Base-by-base conservation (phyloP, 345 rosid genomes). In the Rhodamnia argentea region DNA sequence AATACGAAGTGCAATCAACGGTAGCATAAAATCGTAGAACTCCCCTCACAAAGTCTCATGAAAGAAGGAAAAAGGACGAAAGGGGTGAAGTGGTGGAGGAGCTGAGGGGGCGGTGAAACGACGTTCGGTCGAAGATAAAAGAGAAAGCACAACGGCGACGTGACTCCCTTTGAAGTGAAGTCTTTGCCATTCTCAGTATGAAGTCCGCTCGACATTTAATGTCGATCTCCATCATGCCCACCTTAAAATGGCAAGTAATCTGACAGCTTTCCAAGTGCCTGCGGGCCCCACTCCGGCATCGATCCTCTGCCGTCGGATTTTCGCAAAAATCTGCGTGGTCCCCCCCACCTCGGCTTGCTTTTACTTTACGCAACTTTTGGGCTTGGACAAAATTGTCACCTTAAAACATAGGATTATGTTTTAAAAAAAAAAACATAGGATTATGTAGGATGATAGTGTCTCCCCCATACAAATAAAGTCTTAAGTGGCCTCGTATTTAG, bases 291-390 rank as follows among this genome's bases (percentile, higher is more conserved):
- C 50, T 1, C 7, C 56, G 1, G 22, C 15, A 22, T 55, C 76
- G 44, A 60, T 56, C 37, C 37, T 20, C 76, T 10, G 53, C 75
- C 75, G 52, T 84, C 51, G 26, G 50, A 57, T 83, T 2, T 27
- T 9, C 42, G 6, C 23, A 5, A 52, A 27, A 16, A 27, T 32
- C 52, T 44, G 32, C 3, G 40, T 52, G 87, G 84, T 89, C 88
- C 86, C 87, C 90, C 86, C 87, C 90, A 83, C 89, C 88, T 91
- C 92, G 23, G 23, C 76, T 64, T 29, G 76, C 44, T 64, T 62
- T 64, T 29, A 5, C 23, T 29, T 29, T 3, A 15, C 75, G 42
- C 76, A 4, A 4, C 23, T 29, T 37, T 2, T 0, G 7, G 18
- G 47, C 3, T 5, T 16, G 2, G 47, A 32, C 78, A 32, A 70